These are phyloP conservation scores for Eutypella sp. DNA, from an alignment of 2,329 filamentous ascomycete genomes.

Conservation along the genomic window DNA sequence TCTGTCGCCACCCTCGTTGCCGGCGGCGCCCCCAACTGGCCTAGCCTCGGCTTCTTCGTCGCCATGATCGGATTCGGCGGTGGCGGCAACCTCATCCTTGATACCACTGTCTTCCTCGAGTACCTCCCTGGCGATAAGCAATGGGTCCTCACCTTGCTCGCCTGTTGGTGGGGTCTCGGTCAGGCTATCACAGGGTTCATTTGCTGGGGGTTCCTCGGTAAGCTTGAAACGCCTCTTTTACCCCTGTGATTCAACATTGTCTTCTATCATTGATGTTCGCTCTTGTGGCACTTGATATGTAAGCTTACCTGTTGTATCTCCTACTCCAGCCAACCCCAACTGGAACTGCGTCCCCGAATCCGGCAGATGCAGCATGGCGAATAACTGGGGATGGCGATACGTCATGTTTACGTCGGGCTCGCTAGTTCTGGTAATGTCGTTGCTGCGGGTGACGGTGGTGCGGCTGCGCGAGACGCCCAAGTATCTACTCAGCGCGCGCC, in stretches of 20 bases:
- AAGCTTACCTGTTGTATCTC: too few species aligned
- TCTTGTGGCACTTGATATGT: too few species aligned
- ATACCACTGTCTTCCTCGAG: constrained; percentile 49
- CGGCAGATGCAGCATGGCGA: constrained; percentile 33
- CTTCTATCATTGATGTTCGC: too few species aligned
- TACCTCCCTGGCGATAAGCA: constrained; percentile 49
- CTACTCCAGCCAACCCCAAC: constrained; percentile 27
- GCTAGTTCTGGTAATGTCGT: constrained; percentile 44
- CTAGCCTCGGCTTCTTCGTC: constrained; percentile 58
- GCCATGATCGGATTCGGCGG: constrained; percentile 59
- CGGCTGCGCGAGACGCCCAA: constrained; percentile 56
- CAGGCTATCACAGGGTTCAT: constrained; percentile 43
- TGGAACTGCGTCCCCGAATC: constrained; percentile 39
- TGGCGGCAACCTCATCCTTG: constrained; percentile 59
- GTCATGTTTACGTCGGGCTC: constrained; percentile 43
- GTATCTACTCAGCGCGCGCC: constrained; percentile 48
- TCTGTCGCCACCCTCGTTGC: constrained; percentile 59
- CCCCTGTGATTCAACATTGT: too few species aligned
- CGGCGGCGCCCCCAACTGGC: constrained; percentile 63
- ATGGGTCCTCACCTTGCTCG: constrained; percentile 61
- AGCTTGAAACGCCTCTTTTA: constrained; percentile 12
- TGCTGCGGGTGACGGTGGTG: constrained; percentile 50
- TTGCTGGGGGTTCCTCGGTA: constrained; percentile 44
- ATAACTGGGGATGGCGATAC: constrained; percentile 48
- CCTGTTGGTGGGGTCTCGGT: constrained; percentile 48